phyloP scores from a whole-genome alignment of 495 filamentous ascomycete species.

The Pseudoneurospora amorphoporcata region DNA sequence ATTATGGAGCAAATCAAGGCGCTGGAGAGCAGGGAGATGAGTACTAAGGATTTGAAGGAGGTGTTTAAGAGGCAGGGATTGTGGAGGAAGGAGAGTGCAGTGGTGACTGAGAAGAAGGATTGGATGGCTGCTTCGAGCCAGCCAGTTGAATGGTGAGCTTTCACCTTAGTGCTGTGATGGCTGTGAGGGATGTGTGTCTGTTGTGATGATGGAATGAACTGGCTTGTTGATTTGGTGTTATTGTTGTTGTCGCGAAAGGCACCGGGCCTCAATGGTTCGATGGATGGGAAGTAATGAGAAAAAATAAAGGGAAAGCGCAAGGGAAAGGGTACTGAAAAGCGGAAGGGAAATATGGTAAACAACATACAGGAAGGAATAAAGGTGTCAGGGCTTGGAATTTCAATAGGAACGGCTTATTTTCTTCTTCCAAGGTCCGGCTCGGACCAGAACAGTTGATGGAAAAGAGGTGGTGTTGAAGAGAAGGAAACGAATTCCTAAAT shows the following conservation, averaged over 20 bases:
- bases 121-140: not conserved
- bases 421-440: not conserved
- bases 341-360: not conserved
- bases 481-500: not conserved
- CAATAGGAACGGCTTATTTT: not conserved
- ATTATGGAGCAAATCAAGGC: constrained; percentile 16
- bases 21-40: constrained; percentile 6
- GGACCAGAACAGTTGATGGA: not conserved
- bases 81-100: constrained; percentile 1
- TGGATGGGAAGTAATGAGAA: not conserved
- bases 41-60: not conserved
- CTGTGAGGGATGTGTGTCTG: not conserved
- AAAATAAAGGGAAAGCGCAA: not conserved
- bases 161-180: not conserved
- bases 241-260: not conserved
- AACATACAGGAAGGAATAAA: not conserved
- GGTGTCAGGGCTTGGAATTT: not conserved
- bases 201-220: not conserved
- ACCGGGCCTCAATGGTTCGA: not conserved
- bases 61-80: constrained; percentile 8
- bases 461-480: not conserved
- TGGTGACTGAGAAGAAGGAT: not conserved
- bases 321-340: not conserved
- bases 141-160: not conserved
- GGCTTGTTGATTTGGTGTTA: not conserved